Evolutionary conservation across 2,329 filamentous ascomycete genomes (phyloP).

Genomic region (Alternaria dauci): DNA sequence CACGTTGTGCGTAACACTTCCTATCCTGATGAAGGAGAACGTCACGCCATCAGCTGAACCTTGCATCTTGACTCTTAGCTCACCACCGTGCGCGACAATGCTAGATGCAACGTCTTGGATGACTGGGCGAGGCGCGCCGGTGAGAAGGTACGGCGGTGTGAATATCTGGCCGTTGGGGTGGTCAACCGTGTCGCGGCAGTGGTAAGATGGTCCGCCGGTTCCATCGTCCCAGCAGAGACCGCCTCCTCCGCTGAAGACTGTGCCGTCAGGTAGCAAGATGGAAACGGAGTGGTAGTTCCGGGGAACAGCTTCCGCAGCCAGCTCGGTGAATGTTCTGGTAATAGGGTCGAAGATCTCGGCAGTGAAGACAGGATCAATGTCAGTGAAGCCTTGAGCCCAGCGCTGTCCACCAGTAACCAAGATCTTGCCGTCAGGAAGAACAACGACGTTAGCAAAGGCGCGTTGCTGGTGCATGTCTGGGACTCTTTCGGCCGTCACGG

Average conservation of each 20-base stretch:
- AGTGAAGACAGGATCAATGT: slow-evolving; percentile 23
- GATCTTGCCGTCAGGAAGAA: slow-evolving; percentile 36
- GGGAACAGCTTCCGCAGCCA: slow-evolving; percentile 24
- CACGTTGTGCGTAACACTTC: slow-evolving; percentile 33
- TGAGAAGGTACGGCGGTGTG: slow-evolving; percentile 63
- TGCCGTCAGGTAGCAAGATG: slow-evolving; percentile 33
- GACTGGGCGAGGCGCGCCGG: slow-evolving; percentile 21
- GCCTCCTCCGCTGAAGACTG: slow-evolving; percentile 31
- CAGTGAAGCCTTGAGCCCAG: slow-evolving; percentile 23
- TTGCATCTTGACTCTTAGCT: slow-evolving; percentile 21
- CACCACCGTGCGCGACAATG: slow-evolving; percentile 20
- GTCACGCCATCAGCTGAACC: slow-evolving; percentile 16
- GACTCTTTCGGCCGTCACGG: slow-evolving; percentile 17
- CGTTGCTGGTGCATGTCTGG: slow-evolving; percentile 25
- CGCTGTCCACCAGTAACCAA: slow-evolving; percentile 34
- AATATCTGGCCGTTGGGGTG: slow-evolving; percentile 61
- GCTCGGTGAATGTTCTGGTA: slow-evolving; percentile 25
- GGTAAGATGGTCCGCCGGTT: slow-evolving; percentile 37
- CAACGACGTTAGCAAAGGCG: slow-evolving; percentile 31
- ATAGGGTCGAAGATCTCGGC: slow-evolving; percentile 33
- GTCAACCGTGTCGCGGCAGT: slow-evolving; percentile 59
- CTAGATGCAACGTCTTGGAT: slow-evolving; percentile 17
- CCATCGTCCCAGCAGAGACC: slow-evolving; percentile 29
- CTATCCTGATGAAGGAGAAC: slow-evolving; percentile 31
- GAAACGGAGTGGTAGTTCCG: slow-evolving; percentile 36